Evolutionary conservation across 768 basidiomycete genomes (phyloP), one percentile per base, ranked within the genome.

Genomic region (Boletus reticulatus): DNA sequence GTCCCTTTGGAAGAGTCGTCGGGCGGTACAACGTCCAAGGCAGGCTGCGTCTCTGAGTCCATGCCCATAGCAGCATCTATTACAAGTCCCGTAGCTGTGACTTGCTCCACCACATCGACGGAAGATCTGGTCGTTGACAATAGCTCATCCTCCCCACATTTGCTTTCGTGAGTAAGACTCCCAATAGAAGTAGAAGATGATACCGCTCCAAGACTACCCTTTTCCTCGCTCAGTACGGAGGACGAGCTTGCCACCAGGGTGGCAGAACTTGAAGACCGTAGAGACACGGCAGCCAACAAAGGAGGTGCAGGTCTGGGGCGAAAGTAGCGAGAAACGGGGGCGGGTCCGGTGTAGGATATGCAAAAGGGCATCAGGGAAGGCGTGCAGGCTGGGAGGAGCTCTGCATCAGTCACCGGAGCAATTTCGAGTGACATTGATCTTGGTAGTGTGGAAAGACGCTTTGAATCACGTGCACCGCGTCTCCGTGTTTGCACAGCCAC

Each of bases 301-400:
- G 65, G 36, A 5, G 68, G 67, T n/a, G 64, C 66, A 4, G 75
- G 68, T 51, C 78, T 78, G 50, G 85, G 76, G 43, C 78, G 80
- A 68, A 93, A 84, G 68, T 85, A 94, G 6, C 86, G 85, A 4
- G 86, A 87, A 17, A 93, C 75, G 6, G 85, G 84, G 1, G 91
- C 90, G 19, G 79, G 78, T 0, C 92, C 92, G 11, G 79, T 75
- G 69, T 91, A 83, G 13, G 77, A 71, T 45, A 93, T 84, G 61
- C 87, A 84, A 59, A 94, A 94, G 6, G 92, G 92, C 88, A 94
- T 91, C 31, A 94, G 78, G 65, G 85, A 79, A 1, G 88, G 89
- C 3, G 72, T 75, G 45, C 81, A 83, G 54, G n/a, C 73, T 66
- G 11, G 80, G 60, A 59, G 57, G 13, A 5, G 46, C 3, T 13